Evolutionary conservation across 2,329 filamentous ascomycete genomes (phyloP).

Genomic region (Phyllosticta ampelicida): DNA sequence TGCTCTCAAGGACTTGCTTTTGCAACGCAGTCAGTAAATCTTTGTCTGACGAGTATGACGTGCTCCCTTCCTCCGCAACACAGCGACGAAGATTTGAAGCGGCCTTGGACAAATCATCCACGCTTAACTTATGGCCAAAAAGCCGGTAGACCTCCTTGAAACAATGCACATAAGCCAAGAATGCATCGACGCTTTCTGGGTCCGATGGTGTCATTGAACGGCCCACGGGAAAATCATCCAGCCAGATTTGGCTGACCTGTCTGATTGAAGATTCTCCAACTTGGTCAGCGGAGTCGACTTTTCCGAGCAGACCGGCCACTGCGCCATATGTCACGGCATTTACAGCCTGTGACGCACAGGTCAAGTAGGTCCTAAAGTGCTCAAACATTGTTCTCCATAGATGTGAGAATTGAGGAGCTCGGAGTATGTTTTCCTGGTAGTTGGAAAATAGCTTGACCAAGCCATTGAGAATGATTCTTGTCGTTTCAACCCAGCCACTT

Average conservation of each 20-base stretch:
- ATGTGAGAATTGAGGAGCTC: conserved; percentile 54
- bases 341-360: conserved; percentile 29
- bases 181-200: conserved; percentile 59
- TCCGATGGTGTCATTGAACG: not conserved
- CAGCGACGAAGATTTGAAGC: conserved; percentile 60
- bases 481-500: conserved; percentile 30
- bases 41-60: conserved; percentile 59
- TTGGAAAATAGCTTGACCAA: conserved; percentile 52
- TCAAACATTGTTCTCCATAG: conserved; percentile 67
- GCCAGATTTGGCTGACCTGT: conserved; percentile 5
- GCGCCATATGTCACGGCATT: conserved; percentile 33
- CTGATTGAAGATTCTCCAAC: conserved; percentile 18
- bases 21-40: conserved; percentile 67
- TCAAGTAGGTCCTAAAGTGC: conserved; percentile 49
- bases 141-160: conserved; percentile 70
- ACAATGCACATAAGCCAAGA: conserved; percentile 72
- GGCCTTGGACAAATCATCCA: conserved; percentile 55
- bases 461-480: conserved; percentile 27
- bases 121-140: conserved; percentile 52
- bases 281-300: conserved; percentile 15
- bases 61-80: conserved; percentile 57
- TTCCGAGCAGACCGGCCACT: conserved; percentile 29
- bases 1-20: conserved; percentile 53
- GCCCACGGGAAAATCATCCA: not conserved
- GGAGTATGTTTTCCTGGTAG: conserved; percentile 62